Evolutionary conservation across 805 yeast genomes (phyloP), one percentile per base, ranked within the genome.

Genomic region (Saccharomyces kudriavzevii): DNA sequence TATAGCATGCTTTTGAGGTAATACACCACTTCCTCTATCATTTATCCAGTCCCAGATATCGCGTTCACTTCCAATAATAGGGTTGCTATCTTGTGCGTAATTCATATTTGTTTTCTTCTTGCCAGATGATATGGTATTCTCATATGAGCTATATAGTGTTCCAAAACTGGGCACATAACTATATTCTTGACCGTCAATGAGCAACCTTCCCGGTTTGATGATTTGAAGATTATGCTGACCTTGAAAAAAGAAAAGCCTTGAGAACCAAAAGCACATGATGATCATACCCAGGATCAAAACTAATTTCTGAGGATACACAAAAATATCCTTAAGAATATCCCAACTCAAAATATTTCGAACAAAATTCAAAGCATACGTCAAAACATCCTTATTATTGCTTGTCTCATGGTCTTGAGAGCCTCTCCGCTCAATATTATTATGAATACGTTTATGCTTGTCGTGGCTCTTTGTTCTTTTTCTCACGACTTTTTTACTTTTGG

Each of bases 101-200:
- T 35, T 8, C 17, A 9, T 17, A 35, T 20, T 35, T 20, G 17
- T 17, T 9, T 17, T 35, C 4, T 20, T 35, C 22, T 35, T 17
- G 10, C 20, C 24, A 35, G 43, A 35, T 20, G 22, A 35, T 17
- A 35, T n/a, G 10, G 22, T 17, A 9, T 8, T 20, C 24, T 35
- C 43, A 56, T 66, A 65, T 35, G 57, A 58, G 14, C 59, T 57
- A 52, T 72, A 66, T 29, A 68, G 64, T 10, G 76, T 63, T 17
- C 71, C 72, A 28, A 73, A 60, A 27, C 74, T 68, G n/a, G 79
- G 79, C 25, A 75, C 69, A 45, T 74, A 66, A 52, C 71, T 62
- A 58, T 68, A 76, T 49, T 71, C 70, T 4, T 63, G 58, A 13
- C 74, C 72, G 54, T 72, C 73, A 50, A 74, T 66, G 25, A 59